Conservation (phyloP, 192 early-diverging fungal genomes). For the Mortierella claussenii region DNA sequence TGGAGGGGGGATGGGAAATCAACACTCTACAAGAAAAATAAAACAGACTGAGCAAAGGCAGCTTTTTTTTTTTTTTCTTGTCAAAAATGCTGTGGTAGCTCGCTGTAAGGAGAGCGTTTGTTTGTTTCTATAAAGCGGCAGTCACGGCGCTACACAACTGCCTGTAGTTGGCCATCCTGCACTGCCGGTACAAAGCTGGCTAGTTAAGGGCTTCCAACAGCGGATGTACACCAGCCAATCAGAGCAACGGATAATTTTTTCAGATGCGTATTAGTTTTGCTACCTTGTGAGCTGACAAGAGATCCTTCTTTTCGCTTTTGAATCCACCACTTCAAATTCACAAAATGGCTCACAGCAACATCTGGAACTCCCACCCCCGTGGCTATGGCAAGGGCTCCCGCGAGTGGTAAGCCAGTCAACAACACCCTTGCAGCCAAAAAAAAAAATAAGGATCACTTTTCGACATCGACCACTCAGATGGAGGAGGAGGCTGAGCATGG, state of each 20-base stretch:
- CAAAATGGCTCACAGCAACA: slow-evolving; percentile 95
- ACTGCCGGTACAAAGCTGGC: too few relatives aligned
- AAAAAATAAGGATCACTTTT: too few relatives aligned
- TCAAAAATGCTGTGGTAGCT: too few relatives aligned
- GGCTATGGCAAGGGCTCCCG: slow-evolving; percentile 98
- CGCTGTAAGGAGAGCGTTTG: too few relatives aligned
- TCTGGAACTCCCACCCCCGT: slow-evolving; percentile 98
- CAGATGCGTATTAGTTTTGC: slow-evolving; percentile 2
- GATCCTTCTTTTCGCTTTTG: slow-evolving; percentile 50
- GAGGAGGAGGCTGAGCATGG: too few relatives aligned
- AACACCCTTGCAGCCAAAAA: too few relatives aligned
- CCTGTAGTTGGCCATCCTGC: too few relatives aligned
- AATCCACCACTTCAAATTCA: slow-evolving; percentile 45
- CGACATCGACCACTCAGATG: too few relatives aligned
- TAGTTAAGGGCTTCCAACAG: neutral
- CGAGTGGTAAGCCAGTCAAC: slow-evolving; percentile 84
- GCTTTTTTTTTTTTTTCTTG: slow-evolving; percentile 16
- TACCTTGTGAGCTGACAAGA: neutral
- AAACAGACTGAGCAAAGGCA: too few relatives aligned
- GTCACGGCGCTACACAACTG: too few relatives aligned
- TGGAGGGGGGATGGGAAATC: neutral
- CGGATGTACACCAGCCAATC: neutral
- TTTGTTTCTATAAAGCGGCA: slow-evolving; percentile 8
- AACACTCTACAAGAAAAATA: neutral
- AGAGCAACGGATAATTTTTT: slow-evolving; percentile 16